These are phyloP conservation scores for Ophiostoma populinum DNA, from an alignment of 2,329 filamentous ascomycete species.

Conservation along the genomic window DNA sequence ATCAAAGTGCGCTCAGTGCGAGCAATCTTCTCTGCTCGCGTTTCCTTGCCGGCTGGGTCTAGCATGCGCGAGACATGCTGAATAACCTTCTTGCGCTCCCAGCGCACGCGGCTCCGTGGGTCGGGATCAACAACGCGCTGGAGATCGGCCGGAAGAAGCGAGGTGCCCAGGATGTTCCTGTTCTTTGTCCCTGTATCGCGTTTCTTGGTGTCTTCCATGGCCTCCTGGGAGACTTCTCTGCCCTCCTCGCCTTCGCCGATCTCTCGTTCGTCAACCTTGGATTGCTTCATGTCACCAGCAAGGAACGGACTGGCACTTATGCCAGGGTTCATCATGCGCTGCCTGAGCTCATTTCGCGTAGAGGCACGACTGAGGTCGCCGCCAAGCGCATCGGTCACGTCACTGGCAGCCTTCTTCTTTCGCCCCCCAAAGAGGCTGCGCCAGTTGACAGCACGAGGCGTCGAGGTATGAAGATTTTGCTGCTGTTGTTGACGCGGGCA, in stretches of 20 bases:
- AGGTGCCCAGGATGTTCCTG: conserved; percentile 13
- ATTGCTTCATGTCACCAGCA: conserved; percentile 34
- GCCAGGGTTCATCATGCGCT: conserved; percentile 26
- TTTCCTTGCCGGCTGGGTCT: conserved; percentile 33
- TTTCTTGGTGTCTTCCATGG: neutral
- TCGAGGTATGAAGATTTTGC: conserved; percentile 6
- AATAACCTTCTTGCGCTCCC: conserved; percentile 73
- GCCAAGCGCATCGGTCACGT: conserved; percentile 6
- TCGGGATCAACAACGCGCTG: conserved; percentile 56
- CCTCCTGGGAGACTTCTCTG: conserved; percentile 1
- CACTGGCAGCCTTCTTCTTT: conserved; percentile 10
- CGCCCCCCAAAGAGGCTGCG: conserved; percentile 12
- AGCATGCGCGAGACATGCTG: conserved; percentile 53
- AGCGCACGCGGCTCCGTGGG: conserved; percentile 51
- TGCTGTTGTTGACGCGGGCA: neutral
- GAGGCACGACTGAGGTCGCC: conserved; percentile 16
- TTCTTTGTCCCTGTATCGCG: neutral
- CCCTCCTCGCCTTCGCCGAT: conserved; percentile 10
- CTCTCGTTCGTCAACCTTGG: conserved; percentile 21
- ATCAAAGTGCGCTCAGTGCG: conserved; percentile 38
- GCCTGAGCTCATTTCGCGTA: conserved; percentile 22
- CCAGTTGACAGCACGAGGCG: conserved; percentile 8
- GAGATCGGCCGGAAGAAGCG: conserved; percentile 33
- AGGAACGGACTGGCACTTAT: conserved; percentile 40
- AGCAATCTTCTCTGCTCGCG: conserved; percentile 48